Conservation (phyloP, 2,329 filamentous ascomycete species). For the Xylariaceae sp. region DNA sequence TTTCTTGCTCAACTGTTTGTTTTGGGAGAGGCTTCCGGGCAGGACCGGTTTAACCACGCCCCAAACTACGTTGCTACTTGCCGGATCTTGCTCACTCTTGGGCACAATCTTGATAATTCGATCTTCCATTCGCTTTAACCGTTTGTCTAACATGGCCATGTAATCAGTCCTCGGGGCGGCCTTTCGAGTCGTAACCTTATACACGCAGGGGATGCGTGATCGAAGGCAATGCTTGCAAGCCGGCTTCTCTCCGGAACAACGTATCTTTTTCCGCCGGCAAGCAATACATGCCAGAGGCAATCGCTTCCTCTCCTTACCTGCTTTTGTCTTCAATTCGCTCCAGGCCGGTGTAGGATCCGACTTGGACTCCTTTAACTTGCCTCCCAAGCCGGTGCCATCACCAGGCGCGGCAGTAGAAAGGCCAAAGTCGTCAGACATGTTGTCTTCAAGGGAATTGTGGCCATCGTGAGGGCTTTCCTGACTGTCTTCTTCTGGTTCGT, state of each 20-base stretch:
- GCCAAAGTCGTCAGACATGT: conserved; percentile 55
- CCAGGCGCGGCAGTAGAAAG: conserved; percentile 41
- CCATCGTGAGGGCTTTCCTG: conserved; percentile 41
- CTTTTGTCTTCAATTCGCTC: conserved; percentile 84
- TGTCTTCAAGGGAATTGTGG: conserved; percentile 47
- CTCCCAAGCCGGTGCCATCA: conserved; percentile 51
- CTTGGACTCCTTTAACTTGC: conserved; percentile 53
- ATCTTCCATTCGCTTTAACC: conserved; percentile 95
- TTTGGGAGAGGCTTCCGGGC: conserved; percentile 46
- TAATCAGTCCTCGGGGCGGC: conserved; percentile 93
- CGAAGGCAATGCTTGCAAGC: conserved; percentile 94
- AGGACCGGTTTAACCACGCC: conserved; percentile 79
- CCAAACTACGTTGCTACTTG: conserved; percentile 60
- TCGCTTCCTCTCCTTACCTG: conserved; percentile 91
- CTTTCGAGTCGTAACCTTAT: conserved; percentile 93
- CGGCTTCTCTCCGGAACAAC: conserved; percentile 95
- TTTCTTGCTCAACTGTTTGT: conserved; percentile 65
- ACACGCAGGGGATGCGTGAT: conserved; percentile 91
- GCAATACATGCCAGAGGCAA: conserved; percentile 92
- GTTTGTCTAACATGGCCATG: conserved; percentile 97
- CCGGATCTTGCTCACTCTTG: conserved; percentile 69
- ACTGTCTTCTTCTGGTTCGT: conserved; percentile 43
- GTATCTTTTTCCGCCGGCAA: conserved; percentile 93
- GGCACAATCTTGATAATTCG: conserved; percentile 94
- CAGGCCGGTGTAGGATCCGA: conserved; percentile 59